phyloP scores from a whole-genome alignment of 805 yeast genomes.

The Komagataella ulmi region DNA sequence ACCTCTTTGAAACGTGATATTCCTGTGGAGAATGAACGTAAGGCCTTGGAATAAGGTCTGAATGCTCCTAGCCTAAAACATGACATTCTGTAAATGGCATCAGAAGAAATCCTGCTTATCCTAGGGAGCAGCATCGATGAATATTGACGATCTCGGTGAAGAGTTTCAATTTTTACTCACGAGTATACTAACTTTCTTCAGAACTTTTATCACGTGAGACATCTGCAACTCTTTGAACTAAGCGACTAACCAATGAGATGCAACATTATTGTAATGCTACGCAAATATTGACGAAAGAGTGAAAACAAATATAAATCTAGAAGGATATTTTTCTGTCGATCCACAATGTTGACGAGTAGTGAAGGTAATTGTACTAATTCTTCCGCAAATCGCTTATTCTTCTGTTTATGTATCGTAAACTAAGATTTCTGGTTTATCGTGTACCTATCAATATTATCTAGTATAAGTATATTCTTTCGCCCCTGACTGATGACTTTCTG shows the following conservation, averaged over 20 bases:
- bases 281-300: no score
- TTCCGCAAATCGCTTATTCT: no score
- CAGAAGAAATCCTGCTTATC: background rate
- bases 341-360: no score
- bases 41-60: background rate
- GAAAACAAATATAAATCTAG: no score
- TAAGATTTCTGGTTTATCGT: no score
- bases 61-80: background rate
- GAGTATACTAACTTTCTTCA: background rate
- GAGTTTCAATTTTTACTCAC: background rate
- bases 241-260: background rate
- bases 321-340: no score
- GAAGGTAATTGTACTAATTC: no score
- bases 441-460: no score
- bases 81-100: background rate
- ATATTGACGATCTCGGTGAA: background rate
- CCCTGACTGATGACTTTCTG: background rate
- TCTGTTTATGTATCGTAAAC: no score
- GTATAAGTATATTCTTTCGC: background rate
- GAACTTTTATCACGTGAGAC: background rate
- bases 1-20: background rate
- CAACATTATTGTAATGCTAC: background rate
- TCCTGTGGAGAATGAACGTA: background rate
- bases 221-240: background rate
- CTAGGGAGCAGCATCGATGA: background rate